phyloP scores from a whole-genome alignment of 2,329 filamentous ascomycete species.

The Biscogniauxia mediterranea region DNA sequence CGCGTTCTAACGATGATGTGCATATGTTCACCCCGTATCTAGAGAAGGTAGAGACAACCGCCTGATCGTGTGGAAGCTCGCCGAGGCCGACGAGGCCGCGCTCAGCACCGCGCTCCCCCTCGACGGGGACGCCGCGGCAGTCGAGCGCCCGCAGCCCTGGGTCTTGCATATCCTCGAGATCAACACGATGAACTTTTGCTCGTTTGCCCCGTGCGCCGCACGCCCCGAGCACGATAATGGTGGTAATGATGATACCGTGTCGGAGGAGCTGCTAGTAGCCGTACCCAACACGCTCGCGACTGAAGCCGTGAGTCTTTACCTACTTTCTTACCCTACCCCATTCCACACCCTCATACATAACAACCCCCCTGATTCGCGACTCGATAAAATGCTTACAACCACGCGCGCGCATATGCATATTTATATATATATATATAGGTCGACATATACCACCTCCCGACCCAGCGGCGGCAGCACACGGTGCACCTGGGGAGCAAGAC shows the following conservation, averaged over 20 bases:
- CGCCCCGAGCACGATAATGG: slow-evolving; percentile 10
- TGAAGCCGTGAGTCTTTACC: slow-evolving; percentile 53
- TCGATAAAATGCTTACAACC: too few species aligned
- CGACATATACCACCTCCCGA: slow-evolving; percentile 81
- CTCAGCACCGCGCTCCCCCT: slow-evolving; percentile 71
- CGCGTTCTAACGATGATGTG: slow-evolving; percentile 6
- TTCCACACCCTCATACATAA: not conserved
- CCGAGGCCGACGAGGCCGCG: slow-evolving; percentile 55
- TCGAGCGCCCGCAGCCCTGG: slow-evolving; percentile 67
- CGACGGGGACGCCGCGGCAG: slow-evolving; percentile 48
- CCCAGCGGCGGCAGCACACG: slow-evolving; percentile 64
- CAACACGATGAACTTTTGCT: slow-evolving; percentile 94
- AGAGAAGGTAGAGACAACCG: slow-evolving; percentile 91
- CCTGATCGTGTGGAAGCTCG: slow-evolving; percentile 79
- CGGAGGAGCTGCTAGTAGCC: slow-evolving; percentile 62
- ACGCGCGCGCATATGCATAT: too few species aligned
- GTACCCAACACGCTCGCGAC: slow-evolving; percentile 76
- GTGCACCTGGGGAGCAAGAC: slow-evolving; percentile 40
- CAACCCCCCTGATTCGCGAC: not conserved
- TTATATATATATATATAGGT: slow-evolving; percentile 44
- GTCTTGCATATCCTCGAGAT: slow-evolving; percentile 80
- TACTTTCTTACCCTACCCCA: too few species aligned
- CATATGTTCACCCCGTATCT: slow-evolving; percentile 9
- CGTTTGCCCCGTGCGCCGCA: slow-evolving; percentile 64
- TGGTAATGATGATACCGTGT: slow-evolving; percentile 23